Evolutionary conservation across 208 protist genomes (phyloP), one percentile per base, ranked within the genome.

Genomic region (Novymonas esmeraldas): DNA sequence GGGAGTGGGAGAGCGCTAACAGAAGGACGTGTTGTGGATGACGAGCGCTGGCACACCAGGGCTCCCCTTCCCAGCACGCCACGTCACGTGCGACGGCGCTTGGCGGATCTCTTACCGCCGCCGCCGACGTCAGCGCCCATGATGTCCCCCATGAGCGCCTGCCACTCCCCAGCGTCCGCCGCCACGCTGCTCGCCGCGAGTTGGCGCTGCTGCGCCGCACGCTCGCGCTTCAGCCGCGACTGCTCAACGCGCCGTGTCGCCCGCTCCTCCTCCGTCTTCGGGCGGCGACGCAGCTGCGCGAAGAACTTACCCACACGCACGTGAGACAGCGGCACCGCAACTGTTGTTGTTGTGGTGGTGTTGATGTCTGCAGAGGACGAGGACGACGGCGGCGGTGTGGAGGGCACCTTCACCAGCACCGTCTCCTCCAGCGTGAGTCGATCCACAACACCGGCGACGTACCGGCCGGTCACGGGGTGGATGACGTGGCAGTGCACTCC

Each of bases 111-210:
- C 14, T 70, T 3, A 18, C 10, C 24, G 5, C 16, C 22, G 18
- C 48, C 38, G 26, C 65, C 67, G 14, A 10, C 52, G 39, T 54
- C 64, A 3, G 63, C 11, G 59, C 79, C 82, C 73, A 89, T 79
- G 55, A 86, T 46, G 49, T 93, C 87, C 16, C 65, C 60, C 60
- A 92, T 79, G 57, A 90, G 54, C 36, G 76, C 24, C 49, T 90
- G 81, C 86, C 89, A 95, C 50, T 92, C 89, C 58, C 81, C 81
- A 20, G 84, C 83, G 45, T 87, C 84, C 57, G 89, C 78, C 18
- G 70, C 81, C 5, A 88, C 70, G 33, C 83, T 65, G 63, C 75
- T 75, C 11, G 78, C 81, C 13, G 72, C 72, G 24, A 66, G 36
- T 44, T 85, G 77, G 18, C 75, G 59, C 69, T 85, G 70, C 70